A percentile compares a stretch with the other conserved stretches of the same genome.
phyloP scores from a whole-genome alignment of 768 basidiomycete genomes.

The Rhizopogon vinicolor region DNA sequence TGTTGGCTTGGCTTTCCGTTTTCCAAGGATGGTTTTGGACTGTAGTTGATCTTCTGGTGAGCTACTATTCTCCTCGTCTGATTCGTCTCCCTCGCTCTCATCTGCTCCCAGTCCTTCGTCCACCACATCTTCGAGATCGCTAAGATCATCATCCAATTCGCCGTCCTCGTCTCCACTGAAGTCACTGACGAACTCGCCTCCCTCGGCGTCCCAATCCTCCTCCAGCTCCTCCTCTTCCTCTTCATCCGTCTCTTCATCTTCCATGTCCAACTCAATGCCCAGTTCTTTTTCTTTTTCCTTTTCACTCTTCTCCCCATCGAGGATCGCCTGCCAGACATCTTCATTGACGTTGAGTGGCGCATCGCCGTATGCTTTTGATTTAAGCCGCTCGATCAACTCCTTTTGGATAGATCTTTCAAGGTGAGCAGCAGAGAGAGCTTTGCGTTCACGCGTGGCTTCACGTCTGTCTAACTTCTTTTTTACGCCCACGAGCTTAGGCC shows the following conservation, averaged over 20 bases:
- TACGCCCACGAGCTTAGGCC: constrained; percentile 89
- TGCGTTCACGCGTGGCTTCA: constrained; percentile 89
- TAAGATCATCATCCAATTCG: constrained; percentile 31
- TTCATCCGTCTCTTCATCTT: constrained; percentile 53
- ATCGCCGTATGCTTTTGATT: constrained; percentile 96
- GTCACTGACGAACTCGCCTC: constrained; percentile 54
- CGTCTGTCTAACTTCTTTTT: constrained; percentile 97
- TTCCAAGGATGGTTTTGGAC: constrained; percentile 50
- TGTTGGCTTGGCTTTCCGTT: constrained; percentile 55
- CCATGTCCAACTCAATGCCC: constrained; percentile 36
- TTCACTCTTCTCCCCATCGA: constrained; percentile 70
- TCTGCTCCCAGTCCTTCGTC: constrained; percentile 35
- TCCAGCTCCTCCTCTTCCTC: constrained; percentile 47
- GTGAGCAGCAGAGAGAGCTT: constrained; percentile 93
- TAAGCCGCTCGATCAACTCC: constrained; percentile 92
- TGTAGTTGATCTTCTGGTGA: constrained; percentile 32
- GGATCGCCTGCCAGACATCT: constrained; percentile 87
- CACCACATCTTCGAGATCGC: constrained; percentile 65
- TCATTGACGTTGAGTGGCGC: constrained; percentile 98
- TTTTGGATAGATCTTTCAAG: constrained; percentile 94
- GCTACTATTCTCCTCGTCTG: constrained; percentile 35
- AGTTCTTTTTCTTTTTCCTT: constrained; percentile 40
- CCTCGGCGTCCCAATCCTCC: constrained; percentile 45
- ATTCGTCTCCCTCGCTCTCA: constrained; percentile 38
- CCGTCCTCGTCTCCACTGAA: constrained; percentile 50